Percentiles rank a stretch among this genome's conserved stretches.
Conservation (phyloP, 1,139 yeast genomes). For the Protomyces inundatus region DNA sequence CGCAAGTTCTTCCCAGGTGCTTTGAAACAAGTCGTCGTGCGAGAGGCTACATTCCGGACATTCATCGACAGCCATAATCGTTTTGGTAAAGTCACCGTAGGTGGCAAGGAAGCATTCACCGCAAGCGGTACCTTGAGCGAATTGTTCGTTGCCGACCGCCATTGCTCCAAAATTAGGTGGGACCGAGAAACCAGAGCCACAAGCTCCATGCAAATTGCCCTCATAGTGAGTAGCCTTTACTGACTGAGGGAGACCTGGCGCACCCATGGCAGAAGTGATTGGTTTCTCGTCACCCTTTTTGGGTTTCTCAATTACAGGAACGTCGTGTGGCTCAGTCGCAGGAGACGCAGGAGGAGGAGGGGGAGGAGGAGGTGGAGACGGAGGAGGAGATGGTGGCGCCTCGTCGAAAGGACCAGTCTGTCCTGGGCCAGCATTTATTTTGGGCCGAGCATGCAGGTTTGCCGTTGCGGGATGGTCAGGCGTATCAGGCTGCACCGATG, state of each 20-base stretch:
- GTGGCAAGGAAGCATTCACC: neutral
- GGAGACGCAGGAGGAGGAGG: neutral
- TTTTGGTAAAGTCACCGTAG: neutral
- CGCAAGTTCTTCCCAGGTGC: neutral
- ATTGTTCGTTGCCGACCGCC: neutral
- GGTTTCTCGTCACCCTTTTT: too few relatives aligned
- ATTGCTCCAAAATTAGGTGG: neutral
- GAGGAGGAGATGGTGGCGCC: neutral
- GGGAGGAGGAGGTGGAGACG: neutral
- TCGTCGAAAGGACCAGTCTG: too few relatives aligned
- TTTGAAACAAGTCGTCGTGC: neutral
- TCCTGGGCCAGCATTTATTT: too few relatives aligned
- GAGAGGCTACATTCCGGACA: neutral
- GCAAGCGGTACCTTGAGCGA: neutral
- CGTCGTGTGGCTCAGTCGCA: neutral
- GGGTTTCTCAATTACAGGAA: too few relatives aligned
- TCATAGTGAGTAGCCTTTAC: neutral
- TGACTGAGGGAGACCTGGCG: too few relatives aligned
- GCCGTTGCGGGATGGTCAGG: too few relatives aligned
- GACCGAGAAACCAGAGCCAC: neutral
- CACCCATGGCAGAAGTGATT: too few relatives aligned
- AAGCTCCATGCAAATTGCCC: neutral
- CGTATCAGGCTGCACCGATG: too few relatives aligned
- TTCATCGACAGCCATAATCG: neutral
- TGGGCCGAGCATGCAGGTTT: too few relatives aligned